Evolutionary conservation across 2,329 filamentous ascomycete species (phyloP).

Genomic region (Aureobasidium leucospermi): DNA sequence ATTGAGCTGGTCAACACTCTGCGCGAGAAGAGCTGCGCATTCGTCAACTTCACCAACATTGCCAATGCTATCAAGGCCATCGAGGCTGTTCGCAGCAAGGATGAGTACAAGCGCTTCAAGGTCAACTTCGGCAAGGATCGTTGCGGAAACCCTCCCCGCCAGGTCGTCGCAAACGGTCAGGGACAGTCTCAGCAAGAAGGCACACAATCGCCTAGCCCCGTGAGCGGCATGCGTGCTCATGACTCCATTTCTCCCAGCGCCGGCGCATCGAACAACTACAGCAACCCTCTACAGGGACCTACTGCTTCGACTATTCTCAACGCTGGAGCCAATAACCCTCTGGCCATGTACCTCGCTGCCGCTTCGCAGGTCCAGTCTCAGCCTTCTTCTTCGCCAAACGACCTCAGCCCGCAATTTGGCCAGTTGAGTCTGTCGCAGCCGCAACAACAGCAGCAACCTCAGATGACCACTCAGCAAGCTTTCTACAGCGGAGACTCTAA

Average conservation of each 20-base stretch:
- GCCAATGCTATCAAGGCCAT: constrained; percentile 99
- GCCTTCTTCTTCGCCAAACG: constrained; percentile 23
- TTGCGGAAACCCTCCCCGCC: constrained; percentile 90
- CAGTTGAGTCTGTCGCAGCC: constrained; percentile 47
- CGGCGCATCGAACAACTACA: constrained; percentile 45
- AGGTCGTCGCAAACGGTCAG: constrained; percentile 55
- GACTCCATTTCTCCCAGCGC: constrained; percentile 56
- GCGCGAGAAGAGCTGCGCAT: constrained; percentile 97
- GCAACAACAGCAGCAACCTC: constrained; percentile 23
- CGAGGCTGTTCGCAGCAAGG: constrained; percentile 85
- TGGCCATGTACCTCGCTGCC: constrained; percentile 76
- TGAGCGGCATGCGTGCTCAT: constrained; percentile 52
- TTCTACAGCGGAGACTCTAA: constrained; percentile 65
- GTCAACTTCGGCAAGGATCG: constrained; percentile 99
- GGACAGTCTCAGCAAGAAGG: constrained; percentile 58
- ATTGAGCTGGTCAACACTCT: constrained; percentile 96
- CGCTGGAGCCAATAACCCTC: constrained; percentile 70
- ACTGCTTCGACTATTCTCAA: constrained; percentile 71
- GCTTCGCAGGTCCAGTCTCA: constrained; percentile 58
- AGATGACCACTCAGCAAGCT: constrained; percentile 66
- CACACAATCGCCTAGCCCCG: constrained; percentile 47
- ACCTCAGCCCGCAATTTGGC: constrained; percentile 32
- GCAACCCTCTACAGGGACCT: constrained; percentile 52
- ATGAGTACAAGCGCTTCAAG: constrained; percentile 98
- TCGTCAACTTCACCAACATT: constrained; percentile 99